Percentiles rank a stretch among this genome's conserved stretches.
Evolutionary conservation across 1,139 yeast species (phyloP).

Genomic region (Candida sanyaensis): DNA sequence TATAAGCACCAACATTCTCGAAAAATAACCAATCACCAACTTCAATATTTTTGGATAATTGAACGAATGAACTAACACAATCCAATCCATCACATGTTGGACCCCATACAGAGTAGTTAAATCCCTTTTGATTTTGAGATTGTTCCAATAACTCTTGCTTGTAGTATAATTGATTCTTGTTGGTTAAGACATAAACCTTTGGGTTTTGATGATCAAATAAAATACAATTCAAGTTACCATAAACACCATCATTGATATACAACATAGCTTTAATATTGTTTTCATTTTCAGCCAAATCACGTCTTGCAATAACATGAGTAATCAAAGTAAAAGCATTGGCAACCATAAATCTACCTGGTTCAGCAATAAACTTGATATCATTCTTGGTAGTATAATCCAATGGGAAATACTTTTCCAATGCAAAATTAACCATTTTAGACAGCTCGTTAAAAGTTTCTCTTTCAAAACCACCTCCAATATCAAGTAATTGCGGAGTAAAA

Average conservation of each 20-base stretch:
- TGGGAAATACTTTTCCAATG: constrained; percentile 64
- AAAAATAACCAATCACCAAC: constrained; percentile 96
- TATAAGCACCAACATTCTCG: constrained; percentile 88
- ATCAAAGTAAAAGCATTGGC: constrained; percentile 87
- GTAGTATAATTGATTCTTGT: constrained; percentile 51
- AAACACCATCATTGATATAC: constrained; percentile 92
- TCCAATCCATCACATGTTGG: constrained; percentile 98
- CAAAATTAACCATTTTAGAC: constrained; percentile 56
- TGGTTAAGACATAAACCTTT: constrained; percentile 62
- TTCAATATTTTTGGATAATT: constrained; percentile 58
- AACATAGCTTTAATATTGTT: constrained; percentile 42
- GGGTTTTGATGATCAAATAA: constrained; percentile 91
- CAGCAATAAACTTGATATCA: constrained; percentile 72
- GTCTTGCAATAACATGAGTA: constrained; percentile 79
- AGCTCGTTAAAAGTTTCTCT: constrained; percentile 63
- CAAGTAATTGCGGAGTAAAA: constrained; percentile 57
- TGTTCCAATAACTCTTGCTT: constrained; percentile 14
- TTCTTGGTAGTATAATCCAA: constrained; percentile 24
- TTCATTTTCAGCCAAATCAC: constrained; percentile 35
- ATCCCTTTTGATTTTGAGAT: constrained; percentile 5
- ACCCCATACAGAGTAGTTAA: constrained; percentile 82
- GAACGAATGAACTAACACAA: constrained; percentile 61
- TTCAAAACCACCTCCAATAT: constrained; percentile 95
- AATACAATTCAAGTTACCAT: constrained; percentile 93
- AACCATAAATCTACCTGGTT: constrained; percentile 91